Percentiles rank a stretch among this genome's conserved stretches.
These are phyloP conservation scores for Ceratocystis diversiconidia DNA, from an alignment of 2,329 filamentous ascomycete genomes.

Conservation along the genomic window DNA sequence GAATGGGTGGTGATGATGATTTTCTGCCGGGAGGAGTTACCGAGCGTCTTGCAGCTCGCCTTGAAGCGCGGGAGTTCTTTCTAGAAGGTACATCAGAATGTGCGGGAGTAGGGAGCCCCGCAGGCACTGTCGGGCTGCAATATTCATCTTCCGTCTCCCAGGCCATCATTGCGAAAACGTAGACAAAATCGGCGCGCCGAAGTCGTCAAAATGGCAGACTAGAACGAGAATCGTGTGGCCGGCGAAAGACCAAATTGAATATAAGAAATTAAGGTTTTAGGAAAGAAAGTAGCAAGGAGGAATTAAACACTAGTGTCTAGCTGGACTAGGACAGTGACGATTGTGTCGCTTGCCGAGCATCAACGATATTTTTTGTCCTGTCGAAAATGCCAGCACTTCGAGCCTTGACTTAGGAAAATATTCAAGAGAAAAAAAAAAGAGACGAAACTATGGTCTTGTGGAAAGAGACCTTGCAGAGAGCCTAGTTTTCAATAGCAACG, in stretches of 20 bases:
- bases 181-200: background rate
- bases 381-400: slow-evolving; percentile 6
- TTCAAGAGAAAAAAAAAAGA: background rate
- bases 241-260: background rate
- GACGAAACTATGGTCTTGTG: too few species aligned
- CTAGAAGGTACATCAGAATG: slow-evolving; percentile 24
- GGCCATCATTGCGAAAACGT: slow-evolving; percentile 31
- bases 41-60: slow-evolving; percentile 46
- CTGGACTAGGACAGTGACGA: background rate
- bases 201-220: background rate
- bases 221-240: background rate
- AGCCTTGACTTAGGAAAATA: background rate
- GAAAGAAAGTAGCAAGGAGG: background rate
- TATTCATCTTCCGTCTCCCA: slow-evolving; percentile 53
- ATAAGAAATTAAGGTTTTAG: background rate
- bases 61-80: slow-evolving; percentile 54
- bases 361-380: background rate
- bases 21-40: slow-evolving; percentile 45
- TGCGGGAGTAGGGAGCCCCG: slow-evolving; percentile 50
- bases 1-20: slow-evolving; percentile 41
- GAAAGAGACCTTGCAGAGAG: background rate
- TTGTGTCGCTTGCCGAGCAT: background rate
- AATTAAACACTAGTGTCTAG: background rate
- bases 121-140: slow-evolving; percentile 36
- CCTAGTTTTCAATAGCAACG: background rate